Base-by-base conservation (phyloP, 495 filamentous ascomycete species). In the Trichoderma virens region DNA sequence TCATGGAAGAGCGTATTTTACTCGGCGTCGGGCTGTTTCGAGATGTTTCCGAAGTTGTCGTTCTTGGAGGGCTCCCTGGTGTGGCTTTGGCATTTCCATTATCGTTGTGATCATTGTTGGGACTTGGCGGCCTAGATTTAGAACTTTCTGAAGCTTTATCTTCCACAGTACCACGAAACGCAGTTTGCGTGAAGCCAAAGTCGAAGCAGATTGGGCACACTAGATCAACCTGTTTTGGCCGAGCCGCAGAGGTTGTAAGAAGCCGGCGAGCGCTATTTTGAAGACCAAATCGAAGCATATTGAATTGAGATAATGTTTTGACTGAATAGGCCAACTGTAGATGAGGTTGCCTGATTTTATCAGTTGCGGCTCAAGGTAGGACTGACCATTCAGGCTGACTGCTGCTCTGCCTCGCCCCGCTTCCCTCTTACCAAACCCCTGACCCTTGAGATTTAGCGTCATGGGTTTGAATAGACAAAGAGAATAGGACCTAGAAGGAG, bases 151-250 rank as follows among this genome's bases (percentile, higher is more conserved):
- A 30, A 6, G 25, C 25, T 28, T 56, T 9, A 1, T 28, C 51
- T 13, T 30, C 16, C 1, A 56, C 11, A 56, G 27, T 13, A 25
- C 51, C 51, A n/a, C 51, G 51, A 30, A 56, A 30, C 20, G 51
- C 51, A 56, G 51, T 30, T 56, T 56, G 51, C 16, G 51, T 56
- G 51, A 56, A 56, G 51, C 51, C 51, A 56, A 56, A 56, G 51
- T 56, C 51, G 51, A 28, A 30, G 13, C 51, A 56, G 51, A 56
- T 56, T 14, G 51, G 51, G 25, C 51, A 56, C 25, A 56, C 51
- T 25, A 56, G 20, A 6, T 56, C 51, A 1, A 56, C 51, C 51
- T 31, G 6, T 56, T 30, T 56, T 25, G 51, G 30, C 51, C 51
- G 23, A 25, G 7, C 5, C 16, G 51, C 51, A 13, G 51, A 27